Base-by-base conservation (phyloP, 1,139 yeast species). In the Sugiyamaella paludigena region DNA sequence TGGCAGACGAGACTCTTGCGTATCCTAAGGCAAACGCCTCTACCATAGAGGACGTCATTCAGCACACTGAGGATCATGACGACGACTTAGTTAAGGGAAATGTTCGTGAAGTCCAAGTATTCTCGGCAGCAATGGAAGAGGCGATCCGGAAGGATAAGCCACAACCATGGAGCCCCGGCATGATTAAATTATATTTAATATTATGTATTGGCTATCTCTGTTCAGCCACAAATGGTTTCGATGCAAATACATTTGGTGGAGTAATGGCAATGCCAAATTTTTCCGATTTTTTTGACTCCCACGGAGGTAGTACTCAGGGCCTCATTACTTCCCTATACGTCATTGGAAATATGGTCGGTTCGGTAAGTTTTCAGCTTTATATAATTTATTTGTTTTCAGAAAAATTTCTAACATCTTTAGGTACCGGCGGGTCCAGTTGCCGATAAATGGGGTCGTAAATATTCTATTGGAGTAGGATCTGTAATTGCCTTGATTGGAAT, bases 401-500 rank as follows among this genome's bases (percentile, higher is more conserved):
- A n/a, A n/a, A n/a, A n/a, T 29, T 29, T 29, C n/a, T 29, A 10
- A n/a, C n/a, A n/a, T n/a, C n/a, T n/a, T n/a, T n/a, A n/a, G n/a
- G n/a, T 49, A n/a, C 49, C 49, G n/a, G 40, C 52, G 26, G 52
- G 50, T 19, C 54, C 54, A 7, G 40, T 49, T 26, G 50, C 47
- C 7, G 54, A 49, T 27, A 36, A 34, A 10, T 51, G 44, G 41
- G 58, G 58, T 1, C 37, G 58, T 39, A 35, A 36, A 39, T 36
- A 27, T 13, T 50, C 50, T 8, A 48, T 55, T 27, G 38, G 55
- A 16, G n/a, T 54, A 12, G 67, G 67, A 2, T 55, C 58, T 44
- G 26, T 52, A 12, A 51, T 62, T 29, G 58, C 63, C 15, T 45
- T 62, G 9, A 39, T 62, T 27, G 67, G 66, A 24, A 59, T 63